These are phyloP conservation scores for Byssothecium circinans DNA, from an alignment of 2,329 filamentous ascomycete genomes.

Conservation along the genomic window DNA sequence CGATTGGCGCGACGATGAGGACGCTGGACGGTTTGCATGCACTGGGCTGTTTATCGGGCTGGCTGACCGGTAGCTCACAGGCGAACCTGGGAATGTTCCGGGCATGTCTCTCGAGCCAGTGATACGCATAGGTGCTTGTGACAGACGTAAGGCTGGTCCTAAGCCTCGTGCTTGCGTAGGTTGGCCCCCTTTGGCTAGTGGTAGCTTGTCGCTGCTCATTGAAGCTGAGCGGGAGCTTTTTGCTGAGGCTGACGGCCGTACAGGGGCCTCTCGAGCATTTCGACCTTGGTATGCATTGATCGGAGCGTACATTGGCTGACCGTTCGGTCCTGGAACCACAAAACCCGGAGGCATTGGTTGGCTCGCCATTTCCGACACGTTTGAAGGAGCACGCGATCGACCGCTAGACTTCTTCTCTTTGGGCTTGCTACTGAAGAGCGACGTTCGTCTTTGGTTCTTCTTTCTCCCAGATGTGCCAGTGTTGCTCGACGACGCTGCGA, in stretches of 20 bases:
- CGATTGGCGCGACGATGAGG: constrained; percentile 23
- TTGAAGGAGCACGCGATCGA: constrained; percentile 25
- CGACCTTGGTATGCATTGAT: constrained; percentile 46
- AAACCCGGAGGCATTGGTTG: constrained; percentile 46
- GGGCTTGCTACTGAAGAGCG: constrained; percentile 26
- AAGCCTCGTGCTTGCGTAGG: background rate
- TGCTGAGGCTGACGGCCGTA: constrained; percentile 38
- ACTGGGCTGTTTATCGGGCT: constrained; percentile 18
- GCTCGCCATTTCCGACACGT: constrained; percentile 14
- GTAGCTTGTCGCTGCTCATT: constrained; percentile 33
- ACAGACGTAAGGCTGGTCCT: constrained; percentile 3
- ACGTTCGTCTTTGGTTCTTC: constrained; percentile 28
- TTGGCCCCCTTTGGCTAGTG: background rate
- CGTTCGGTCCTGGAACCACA: constrained; percentile 52
- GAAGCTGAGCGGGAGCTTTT: constrained; percentile 49
- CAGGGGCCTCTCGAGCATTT: constrained; percentile 41
- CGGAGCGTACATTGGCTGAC: constrained; percentile 50
- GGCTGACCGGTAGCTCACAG: constrained; percentile 21
- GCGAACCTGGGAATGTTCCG: constrained; percentile 39
- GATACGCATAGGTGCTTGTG: constrained; percentile 35
- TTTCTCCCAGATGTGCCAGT: constrained; percentile 33
- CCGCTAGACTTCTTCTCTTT: constrained; percentile 30
- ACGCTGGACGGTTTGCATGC: constrained; percentile 16
- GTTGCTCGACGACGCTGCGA: constrained; percentile 38
- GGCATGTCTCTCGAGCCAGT: constrained; percentile 38